These are phyloP conservation scores for Psilocybe sp. DNA, from an alignment of 768 basidiomycete genomes.

Conservation along the genomic window DNA sequence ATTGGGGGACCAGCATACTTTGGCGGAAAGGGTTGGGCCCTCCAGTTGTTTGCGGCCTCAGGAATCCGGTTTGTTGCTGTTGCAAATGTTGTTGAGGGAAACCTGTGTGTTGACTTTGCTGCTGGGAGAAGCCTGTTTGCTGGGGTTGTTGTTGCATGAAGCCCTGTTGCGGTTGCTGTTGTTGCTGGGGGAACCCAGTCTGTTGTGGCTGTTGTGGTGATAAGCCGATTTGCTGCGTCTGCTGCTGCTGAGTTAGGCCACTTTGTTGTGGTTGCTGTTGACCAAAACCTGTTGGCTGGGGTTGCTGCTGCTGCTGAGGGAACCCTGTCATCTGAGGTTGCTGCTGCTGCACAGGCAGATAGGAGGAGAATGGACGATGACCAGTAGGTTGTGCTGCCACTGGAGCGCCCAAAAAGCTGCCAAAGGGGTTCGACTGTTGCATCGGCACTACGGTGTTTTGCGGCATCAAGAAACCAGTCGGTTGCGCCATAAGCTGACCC, in stretches of 20 bases:
- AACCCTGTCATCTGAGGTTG: constrained; percentile 53
- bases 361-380: constrained; percentile 53
- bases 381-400: constrained; percentile 38
- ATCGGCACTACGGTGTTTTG: constrained; percentile 44
- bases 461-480: constrained; percentile 54
- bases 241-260: constrained; percentile 11
- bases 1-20: constrained; percentile 65
- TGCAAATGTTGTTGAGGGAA: constrained; percentile 28
- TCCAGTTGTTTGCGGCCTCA: constrained; percentile 57
- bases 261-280: constrained; percentile 19
- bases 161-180: constrained; percentile 32
- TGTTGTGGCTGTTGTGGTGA: constrained; percentile 19
- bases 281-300: constrained; percentile 15
- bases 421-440: constrained; percentile 45
- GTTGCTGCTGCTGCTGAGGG: constrained; percentile 15
- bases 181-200: constrained; percentile 17
- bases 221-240: constrained; percentile 5
- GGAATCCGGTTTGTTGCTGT: constrained; percentile 23
- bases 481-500: constrained; percentile 47
- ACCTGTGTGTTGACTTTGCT: constrained; percentile 26
- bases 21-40: constrained; percentile 82
- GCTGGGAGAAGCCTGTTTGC: constrained; percentile 18
- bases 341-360: constrained; percentile 24
- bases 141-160: constrained; percentile 33
- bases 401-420: constrained; percentile 28